Evolutionary conservation across 495 filamentous ascomycete species (phyloP), one percentile per base, ranked within the genome.

Genomic region (Neohortaea acidophila): DNA sequence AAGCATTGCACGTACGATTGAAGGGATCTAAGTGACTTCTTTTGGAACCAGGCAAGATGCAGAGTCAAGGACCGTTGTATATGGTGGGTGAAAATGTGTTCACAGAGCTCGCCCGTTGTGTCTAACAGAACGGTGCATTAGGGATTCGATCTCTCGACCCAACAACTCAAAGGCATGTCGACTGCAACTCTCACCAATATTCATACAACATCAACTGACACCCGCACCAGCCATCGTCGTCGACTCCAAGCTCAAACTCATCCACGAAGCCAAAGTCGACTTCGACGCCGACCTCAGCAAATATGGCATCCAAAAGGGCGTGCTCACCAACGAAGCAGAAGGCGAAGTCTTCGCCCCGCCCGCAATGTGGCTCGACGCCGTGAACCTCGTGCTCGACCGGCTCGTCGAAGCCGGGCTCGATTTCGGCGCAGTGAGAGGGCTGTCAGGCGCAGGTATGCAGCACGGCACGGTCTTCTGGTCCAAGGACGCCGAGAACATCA

Each of bases 391-490:
- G 3, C 66, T 96, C 17, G 57, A 70, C 9, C 73, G 74, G 15
- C 64, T 97, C 43, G 67, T 75, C 51, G 67, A 75, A 30, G 67
- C 74, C 41, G 78, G 79, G 0, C 69, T 86, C 25, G 83, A 91
- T 43, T 81, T 94, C 48, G 54, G 64, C 38, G 72, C 73, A 17
- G 75, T 97, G 19, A 70, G 68, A 47, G 89, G 86, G 15, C 69
- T 97, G 47, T 86, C 80, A 47, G 89, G 82, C 20, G 87, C 87
- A 10, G 87, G 89, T 39, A 87, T 94, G 65, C 89, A 97, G 61
- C 89, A 96, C 53, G 87, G 86, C 5, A 94, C 85, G 54, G 83
- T 97, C 3, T 82, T 91, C 63, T 96, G 89, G 87, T 76, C 67
- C 19, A 43, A 60, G 13, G 62, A 78, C 38, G 85, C 78, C n/a